Evolutionary conservation across 345 rosid species (phyloP), one percentile per base, ranked within the genome.

Genomic region (Gossypium longicalyx): DNA sequence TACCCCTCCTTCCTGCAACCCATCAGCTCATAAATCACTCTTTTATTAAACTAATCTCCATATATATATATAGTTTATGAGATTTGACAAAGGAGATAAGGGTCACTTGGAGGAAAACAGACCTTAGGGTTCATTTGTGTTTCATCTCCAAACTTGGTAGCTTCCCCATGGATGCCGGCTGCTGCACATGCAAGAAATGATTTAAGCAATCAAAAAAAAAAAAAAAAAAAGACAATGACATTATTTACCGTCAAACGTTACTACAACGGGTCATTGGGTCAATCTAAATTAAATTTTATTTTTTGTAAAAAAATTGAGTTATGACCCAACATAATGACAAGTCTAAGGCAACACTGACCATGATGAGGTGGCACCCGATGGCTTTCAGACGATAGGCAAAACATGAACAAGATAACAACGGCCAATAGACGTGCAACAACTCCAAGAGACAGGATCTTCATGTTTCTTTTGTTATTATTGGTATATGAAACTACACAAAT

Each of bases 391-490:
- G 70, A 19, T 3, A 69, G 15, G 73, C 74, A 48, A 61, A 71
- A 66, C 74, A 77, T 29, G 45, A 81, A 51, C 65, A 83, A 75
- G 67, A 75, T 53, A 58, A 77, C 7, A 43, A 80, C 71, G 48
- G 52, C 70, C 58, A 75, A 49, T 38, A 64, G 48, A 57, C 61
- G 61, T 67, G 59, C 25, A 13, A 3, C 47, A 10, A 27, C 49
- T 71, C 74, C 74, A 66, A 54, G 13, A 12, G 57, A 61, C 74
- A 38, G 51, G 49, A 29, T 67, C 62, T 76, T 83, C 82, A 80
- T 83, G 49, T 34, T 69, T 17, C 17, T 0, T 22, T 15, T 1
- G 9, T 5, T 34, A 34, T 5, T 34, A 34, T 34, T 34, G 41
- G 7, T 44, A 43, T 8, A 54, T 4, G 38, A 59, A 11, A 22